Conservation (phyloP, 108 stramenopile species). For the Aurantiochytrium sp. region DNA sequence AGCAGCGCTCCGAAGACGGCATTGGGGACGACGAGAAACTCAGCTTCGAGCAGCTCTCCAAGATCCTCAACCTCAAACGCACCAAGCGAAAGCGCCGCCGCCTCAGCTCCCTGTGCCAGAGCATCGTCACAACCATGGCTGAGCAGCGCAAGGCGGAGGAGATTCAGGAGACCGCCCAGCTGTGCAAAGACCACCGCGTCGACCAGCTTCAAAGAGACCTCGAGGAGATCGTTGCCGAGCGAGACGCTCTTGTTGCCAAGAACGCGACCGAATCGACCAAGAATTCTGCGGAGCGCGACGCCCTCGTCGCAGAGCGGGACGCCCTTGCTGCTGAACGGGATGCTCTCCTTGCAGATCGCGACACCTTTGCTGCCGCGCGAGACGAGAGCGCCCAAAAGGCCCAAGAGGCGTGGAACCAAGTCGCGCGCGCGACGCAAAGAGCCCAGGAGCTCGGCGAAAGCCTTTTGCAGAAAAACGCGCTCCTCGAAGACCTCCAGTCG, state of each 20-base stretch:
- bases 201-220: neutral
- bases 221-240: neutral
- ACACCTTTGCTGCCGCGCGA: too few species aligned
- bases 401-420: too few species aligned
- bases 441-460: too few species aligned
- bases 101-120: neutral
- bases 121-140: neutral
- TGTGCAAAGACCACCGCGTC: neutral
- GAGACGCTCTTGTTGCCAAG: neutral
- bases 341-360: too few species aligned
- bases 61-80: neutral
- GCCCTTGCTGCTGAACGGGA: too few species aligned
- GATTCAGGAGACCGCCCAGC: neutral
- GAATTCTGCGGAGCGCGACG: too few species aligned
- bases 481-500: too few species aligned
- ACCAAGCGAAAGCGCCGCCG: neutral
- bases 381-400: too few species aligned
- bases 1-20: neutral
- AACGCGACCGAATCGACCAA: too few species aligned
- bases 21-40: neutral
- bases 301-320: too few species aligned
- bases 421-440: too few species aligned
- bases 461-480: too few species aligned
- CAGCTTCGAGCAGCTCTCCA: neutral
- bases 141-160: conserved; percentile 6